These are phyloP conservation scores for Kwoniella botswanensis DNA, from an alignment of 768 basidiomycete genomes.

Conservation along the genomic window DNA sequence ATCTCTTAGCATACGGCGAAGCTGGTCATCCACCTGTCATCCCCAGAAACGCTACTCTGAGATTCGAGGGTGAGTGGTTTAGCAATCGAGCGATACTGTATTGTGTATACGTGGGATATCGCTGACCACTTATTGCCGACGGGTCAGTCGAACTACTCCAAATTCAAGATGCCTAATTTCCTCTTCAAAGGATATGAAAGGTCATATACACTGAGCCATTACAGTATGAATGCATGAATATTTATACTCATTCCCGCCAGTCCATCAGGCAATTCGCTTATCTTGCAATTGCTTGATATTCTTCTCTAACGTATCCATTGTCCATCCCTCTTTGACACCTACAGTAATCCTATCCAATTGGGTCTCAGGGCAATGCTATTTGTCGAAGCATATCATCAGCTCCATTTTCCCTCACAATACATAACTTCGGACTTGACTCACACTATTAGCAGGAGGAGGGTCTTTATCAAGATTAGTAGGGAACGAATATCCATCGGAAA, in stretches of 20 bases:
- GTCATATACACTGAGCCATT: no score
- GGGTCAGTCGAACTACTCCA: slow-evolving; percentile 5
- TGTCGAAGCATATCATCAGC: background rate
- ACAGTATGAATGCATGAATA: background rate
- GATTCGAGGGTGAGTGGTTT: slow-evolving; percentile 1
- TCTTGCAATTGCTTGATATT: slow-evolving; percentile 1
- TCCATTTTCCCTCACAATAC: background rate
- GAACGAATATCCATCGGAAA: slow-evolving; percentile 13
- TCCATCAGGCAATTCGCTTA: background rate
- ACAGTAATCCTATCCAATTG: slow-evolving; percentile 1
- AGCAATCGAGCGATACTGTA: background rate
- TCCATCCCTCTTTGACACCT: background rate
- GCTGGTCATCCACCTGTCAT: slow-evolving; percentile 58
- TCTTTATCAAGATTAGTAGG: slow-evolving; percentile 18
- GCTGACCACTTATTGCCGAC: background rate
- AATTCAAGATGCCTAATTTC: background rate
- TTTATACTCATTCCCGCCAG: background rate
- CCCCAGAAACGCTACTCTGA: slow-evolving; percentile 52
- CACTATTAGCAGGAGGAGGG: slow-evolving; percentile 6
- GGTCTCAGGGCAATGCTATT: slow-evolving; percentile 16
- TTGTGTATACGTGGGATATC: background rate
- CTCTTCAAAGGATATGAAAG: background rate
- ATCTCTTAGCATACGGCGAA: slow-evolving; percentile 37
- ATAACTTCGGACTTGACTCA: background rate
- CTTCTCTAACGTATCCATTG: background rate